Conservation (phyloP, 2,329 filamentous ascomycete genomes). For the Colletotrichum horii region DNA sequence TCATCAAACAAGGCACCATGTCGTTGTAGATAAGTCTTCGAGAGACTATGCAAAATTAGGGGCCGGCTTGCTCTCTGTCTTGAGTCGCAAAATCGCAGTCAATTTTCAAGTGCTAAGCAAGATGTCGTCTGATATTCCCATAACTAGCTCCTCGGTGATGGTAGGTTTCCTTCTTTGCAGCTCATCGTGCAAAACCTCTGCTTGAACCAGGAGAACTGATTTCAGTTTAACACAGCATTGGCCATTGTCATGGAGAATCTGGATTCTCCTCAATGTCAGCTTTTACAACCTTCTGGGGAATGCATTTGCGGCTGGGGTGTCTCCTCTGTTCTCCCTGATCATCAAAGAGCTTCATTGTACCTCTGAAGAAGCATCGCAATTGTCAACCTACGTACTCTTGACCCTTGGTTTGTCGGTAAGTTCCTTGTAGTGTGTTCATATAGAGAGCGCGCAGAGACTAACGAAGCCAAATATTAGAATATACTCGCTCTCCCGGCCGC, state of each 20-base stretch:
- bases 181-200: not conserved
- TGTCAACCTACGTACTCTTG: constrained; percentile 22
- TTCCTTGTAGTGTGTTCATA: not conserved
- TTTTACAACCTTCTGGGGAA: constrained; percentile 26
- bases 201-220: not conserved
- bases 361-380: constrained; percentile 17
- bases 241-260: constrained; percentile 23
- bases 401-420: constrained; percentile 23
- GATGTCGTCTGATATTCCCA: not conserved
- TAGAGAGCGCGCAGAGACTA: not conserved
- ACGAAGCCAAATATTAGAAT: constrained; percentile 2
- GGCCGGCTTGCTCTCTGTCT: not conserved
- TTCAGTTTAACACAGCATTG: constrained; percentile 10
- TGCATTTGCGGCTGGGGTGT: constrained; percentile 19
- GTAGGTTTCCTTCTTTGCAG: not conserved
- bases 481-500: constrained; percentile 17
- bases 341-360: constrained; percentile 19
- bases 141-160: not conserved
- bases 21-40: not conserved
- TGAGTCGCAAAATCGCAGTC: not conserved
- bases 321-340: constrained; percentile 23
- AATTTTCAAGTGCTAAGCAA: not conserved
- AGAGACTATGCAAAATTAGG: not conserved
- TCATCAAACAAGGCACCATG: not conserved
- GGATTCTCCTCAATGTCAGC: constrained; percentile 24